Base-by-base conservation (phyloP, 805 yeast genomes). In the Yamadazyma sp. region DNA sequence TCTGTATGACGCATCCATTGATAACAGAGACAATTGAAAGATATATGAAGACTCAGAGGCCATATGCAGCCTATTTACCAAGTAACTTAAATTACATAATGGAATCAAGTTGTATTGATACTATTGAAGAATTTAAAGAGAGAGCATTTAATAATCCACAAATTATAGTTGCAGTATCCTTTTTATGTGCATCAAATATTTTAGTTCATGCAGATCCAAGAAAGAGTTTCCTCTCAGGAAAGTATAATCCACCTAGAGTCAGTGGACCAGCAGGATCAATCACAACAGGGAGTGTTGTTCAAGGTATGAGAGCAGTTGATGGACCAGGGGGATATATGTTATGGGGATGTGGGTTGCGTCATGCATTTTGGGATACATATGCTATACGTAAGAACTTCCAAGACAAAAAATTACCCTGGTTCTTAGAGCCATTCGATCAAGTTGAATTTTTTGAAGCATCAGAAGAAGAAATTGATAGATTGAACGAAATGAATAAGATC, bases 241-340 rank as follows among this genome's bases (percentile, higher is more conserved):
- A 89, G 64, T 91, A 89, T 65, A 89, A 89, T 57, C 98, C 98
- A 24, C 84, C 96, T 7, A 77, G 98, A 69, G 86, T 96, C 1
- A 88, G 73, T 67, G 91, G 98, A 2, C 95, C 96, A 23, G 86
- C 86, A 55, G 98, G 98, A 47, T 83, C 91, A 23, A 97, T 89
- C 41, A 98, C 98, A 52, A 81, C 91, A 54, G 98, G 98, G 45
- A 97, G 97, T 50, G 86, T 85, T 86, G 91, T 87, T 73, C 88
- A 89, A 97, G 89, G 97, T 66, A 89, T 89, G 49, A 91, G 91
- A 62, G 86, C 97, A 19, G 88, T 89, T 88, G 91, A 86, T 45
- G 86, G 96, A 19, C 98, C 98, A 30, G 98, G 98, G 64, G 98
- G 98, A 22, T 89, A 89, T 63, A 97, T 89, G 66, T 73, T 89